These are phyloP conservation scores for Aspergillus quadricinctus DNA, from an alignment of 2,329 filamentous ascomycete genomes.

Conservation along the genomic window DNA sequence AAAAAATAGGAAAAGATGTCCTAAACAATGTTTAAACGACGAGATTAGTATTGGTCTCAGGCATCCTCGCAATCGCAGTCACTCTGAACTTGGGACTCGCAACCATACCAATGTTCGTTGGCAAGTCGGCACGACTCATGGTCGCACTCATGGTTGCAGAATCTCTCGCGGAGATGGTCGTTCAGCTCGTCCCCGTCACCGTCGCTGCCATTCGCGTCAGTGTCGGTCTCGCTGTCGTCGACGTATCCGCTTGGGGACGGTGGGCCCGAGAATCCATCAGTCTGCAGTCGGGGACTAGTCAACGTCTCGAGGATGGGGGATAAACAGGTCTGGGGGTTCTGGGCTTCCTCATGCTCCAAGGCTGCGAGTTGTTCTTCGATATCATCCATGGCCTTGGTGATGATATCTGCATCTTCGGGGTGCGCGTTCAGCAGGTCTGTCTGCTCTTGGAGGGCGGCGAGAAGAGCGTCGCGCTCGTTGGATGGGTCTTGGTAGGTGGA, in stretches of 20 bases:
- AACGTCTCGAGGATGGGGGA: not conserved
- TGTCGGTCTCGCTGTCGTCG: not conserved
- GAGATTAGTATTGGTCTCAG: not conserved
- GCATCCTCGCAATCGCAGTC: not conserved
- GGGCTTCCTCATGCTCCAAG: not conserved
- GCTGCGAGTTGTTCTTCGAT: not conserved
- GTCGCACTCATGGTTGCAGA: not conserved
- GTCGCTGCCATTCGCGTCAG: not conserved
- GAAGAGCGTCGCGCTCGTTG: not conserved
- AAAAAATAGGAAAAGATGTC: not conserved
- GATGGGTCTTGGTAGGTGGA: not conserved
- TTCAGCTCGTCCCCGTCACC: not conserved
- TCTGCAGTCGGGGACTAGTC: not conserved
- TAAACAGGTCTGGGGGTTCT: not conserved
- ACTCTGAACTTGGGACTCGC: not conserved
- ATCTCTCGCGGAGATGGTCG: not conserved
- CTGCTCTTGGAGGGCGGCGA: not conserved
- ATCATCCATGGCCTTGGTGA: not conserved
- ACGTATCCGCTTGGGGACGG: not conserved
- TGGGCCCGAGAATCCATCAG: not conserved
- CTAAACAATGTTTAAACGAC: not conserved
- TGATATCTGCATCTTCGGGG: not conserved
- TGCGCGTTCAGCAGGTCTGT: not conserved
- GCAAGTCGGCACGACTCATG: not conserved
- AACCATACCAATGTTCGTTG: not conserved